These are phyloP conservation scores for Nicotiana tomentosiformis DNA, from an alignment of 257 asterid genomes.

Conservation along the genomic window DNA sequence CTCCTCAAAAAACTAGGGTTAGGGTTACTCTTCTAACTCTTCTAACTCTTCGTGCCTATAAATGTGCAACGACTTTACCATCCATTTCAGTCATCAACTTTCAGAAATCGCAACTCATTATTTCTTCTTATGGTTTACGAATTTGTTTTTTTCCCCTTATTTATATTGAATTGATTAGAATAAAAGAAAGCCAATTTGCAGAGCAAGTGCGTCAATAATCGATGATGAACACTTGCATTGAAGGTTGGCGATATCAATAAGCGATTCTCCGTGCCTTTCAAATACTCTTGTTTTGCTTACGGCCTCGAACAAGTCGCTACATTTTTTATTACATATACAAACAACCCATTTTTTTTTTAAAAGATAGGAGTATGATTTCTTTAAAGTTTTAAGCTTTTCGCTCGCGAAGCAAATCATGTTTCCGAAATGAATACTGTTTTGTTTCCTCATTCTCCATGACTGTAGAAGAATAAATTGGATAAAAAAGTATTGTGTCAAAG, in stretches of 20 bases:
- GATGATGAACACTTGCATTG: constrained; percentile 58
- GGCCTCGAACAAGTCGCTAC: constrained; percentile 69
- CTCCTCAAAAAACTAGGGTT: neutral
- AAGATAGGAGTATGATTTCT: too few species aligned
- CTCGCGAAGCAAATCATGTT: too few species aligned
- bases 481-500: too few species aligned
- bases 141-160: too few species aligned
- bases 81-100: neutral
- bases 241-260: constrained; percentile 48
- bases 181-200: constrained; percentile 45
- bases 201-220: constrained; percentile 49
- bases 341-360: too few species aligned
- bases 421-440: too few species aligned
- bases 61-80: neutral
- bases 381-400: too few species aligned
- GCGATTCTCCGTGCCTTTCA: constrained; percentile 78
- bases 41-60: neutral
- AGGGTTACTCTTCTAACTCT: neutral
- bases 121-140: neutral
- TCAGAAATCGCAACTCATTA: neutral
- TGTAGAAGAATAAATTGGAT: too few species aligned
- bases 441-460: too few species aligned
- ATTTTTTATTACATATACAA: neutral
- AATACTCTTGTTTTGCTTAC: constrained; percentile 32
- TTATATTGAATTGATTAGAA: neutral